phyloP scores from a whole-genome alignment of 441 rosid species.

The Gossypium lobatum region DNA sequence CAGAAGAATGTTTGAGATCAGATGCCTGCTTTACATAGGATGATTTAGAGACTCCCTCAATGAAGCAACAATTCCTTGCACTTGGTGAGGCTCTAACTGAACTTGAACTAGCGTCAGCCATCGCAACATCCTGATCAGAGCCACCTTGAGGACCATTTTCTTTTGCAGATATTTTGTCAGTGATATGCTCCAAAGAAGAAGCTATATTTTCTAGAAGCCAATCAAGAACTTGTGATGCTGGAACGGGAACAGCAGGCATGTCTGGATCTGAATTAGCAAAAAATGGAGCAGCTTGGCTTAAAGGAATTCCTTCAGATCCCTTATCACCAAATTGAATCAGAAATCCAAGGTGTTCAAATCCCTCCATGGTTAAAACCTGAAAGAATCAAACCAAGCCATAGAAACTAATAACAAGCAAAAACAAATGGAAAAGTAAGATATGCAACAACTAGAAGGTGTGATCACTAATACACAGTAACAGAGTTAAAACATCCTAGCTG shows the following conservation, averaged over 20 bases:
- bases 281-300: slow-evolving; percentile 90
- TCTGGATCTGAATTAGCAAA: slow-evolving; percentile 97
- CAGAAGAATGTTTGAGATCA: slow-evolving; percentile 79
- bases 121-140: slow-evolving; percentile 80
- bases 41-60: slow-evolving; percentile 92
- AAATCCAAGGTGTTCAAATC: slow-evolving; percentile 94
- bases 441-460: neutral
- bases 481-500: neutral
- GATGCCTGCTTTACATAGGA: slow-evolving; percentile 83
- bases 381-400: slow-evolving; percentile 19
- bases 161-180: slow-evolving; percentile 81
- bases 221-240: slow-evolving; percentile 80
- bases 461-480: neutral
- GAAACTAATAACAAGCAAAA: slow-evolving; percentile 11
- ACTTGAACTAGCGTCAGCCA: slow-evolving; percentile 81
- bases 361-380: slow-evolving; percentile 87
- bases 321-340: slow-evolving; percentile 90
- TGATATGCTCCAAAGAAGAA: slow-evolving; percentile 63
- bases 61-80: slow-evolving; percentile 63
- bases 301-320: slow-evolving; percentile 66
- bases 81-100: slow-evolving; percentile 51
- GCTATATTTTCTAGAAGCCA: slow-evolving; percentile 84
- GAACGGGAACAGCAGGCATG: slow-evolving; percentile 95
- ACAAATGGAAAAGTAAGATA: neutral
- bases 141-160: slow-evolving; percentile 67